phyloP scores from a whole-genome alignment of 441 rosid genomes.

The Biscutella auriculata region DNA sequence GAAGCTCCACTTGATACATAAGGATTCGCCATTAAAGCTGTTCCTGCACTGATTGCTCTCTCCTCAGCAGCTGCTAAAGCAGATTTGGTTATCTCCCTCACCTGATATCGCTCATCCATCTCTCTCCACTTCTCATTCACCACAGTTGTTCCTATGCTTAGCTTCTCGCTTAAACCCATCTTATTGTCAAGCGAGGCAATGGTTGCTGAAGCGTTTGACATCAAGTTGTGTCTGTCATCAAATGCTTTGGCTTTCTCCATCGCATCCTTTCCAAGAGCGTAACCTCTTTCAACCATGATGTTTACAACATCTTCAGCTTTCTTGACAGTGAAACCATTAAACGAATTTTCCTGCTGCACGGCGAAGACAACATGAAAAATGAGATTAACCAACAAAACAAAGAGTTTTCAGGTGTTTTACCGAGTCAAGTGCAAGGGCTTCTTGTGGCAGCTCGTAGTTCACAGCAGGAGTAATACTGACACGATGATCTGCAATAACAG shows the following conservation, averaged over 20 bases:
- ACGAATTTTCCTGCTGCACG: constrained; percentile 21
- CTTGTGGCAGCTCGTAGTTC: constrained; percentile 52
- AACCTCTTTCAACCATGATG: constrained; percentile 57
- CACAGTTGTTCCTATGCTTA: constrained; percentile 41
- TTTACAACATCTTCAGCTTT: constrained; percentile 70
- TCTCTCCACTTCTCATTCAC: constrained; percentile 47
- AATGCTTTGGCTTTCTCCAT: constrained; percentile 47
- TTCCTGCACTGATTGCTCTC: constrained; percentile 40
- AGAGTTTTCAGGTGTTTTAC: constrained; percentile 20
- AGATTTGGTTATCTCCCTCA: constrained; percentile 44
- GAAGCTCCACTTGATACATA: constrained; percentile 48
- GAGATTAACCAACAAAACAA: background rate
- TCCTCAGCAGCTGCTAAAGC: constrained; percentile 48
- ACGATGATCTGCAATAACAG: constrained; percentile 48
- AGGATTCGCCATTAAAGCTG: constrained; percentile 40
- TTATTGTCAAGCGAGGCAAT: constrained; percentile 45
- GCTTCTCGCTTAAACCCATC: constrained; percentile 49
- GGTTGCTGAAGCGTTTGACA: constrained; percentile 54
- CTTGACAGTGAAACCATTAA: constrained; percentile 23
- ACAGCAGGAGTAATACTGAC: constrained; percentile 44
- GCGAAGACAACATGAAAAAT: background rate
- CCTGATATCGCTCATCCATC: constrained; percentile 44
- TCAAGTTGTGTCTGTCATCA: constrained; percentile 43
- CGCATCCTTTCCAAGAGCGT: constrained; percentile 59
- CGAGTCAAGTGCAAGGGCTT: constrained; percentile 29